Evolutionary conservation across 2,329 filamentous ascomycete genomes (phyloP).

Genomic region (Ceratocystis harringtonii): DNA sequence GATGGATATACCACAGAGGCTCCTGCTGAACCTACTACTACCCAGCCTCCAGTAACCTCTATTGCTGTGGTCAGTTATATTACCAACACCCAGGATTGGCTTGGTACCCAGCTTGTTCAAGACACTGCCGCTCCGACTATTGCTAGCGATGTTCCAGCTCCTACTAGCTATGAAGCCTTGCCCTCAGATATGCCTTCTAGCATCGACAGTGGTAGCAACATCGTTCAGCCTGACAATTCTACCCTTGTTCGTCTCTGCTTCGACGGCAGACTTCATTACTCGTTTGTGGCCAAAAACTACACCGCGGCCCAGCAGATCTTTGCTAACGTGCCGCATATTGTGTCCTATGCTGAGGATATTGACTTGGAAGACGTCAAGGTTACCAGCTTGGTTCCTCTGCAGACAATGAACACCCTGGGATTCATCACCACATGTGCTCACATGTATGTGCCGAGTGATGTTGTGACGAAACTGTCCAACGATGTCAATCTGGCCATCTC

Average conservation of each 20-base stretch:
- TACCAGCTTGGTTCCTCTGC: slow-evolving; percentile 57
- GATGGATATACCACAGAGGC: slow-evolving; percentile 2
- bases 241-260: slow-evolving; percentile 76
- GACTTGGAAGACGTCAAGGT: slow-evolving; percentile 43
- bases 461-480: slow-evolving; percentile 51
- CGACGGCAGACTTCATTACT: slow-evolving; percentile 63
- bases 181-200: slow-evolving; percentile 56
- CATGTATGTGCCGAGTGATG: slow-evolving; percentile 54
- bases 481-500: slow-evolving; percentile 59
- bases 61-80: slow-evolving; percentile 16
- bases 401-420: slow-evolving; percentile 51
- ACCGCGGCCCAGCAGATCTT: slow-evolving; percentile 77
- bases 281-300: slow-evolving; percentile 58
- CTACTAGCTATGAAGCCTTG: slow-evolving; percentile 33
- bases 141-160: slow-evolving; percentile 17
- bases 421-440: slow-evolving; percentile 65
- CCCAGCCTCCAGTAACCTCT: slow-evolving; percentile 19
- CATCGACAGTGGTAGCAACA: slow-evolving; percentile 51
- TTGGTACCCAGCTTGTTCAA: slow-evolving; percentile 17
- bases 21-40: slow-evolving; percentile 18
- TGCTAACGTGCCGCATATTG: slow-evolving; percentile 54
- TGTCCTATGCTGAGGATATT: slow-evolving; percentile 50
- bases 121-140: slow-evolving; percentile 17
- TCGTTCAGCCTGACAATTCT: slow-evolving; percentile 46
- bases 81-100: slow-evolving; percentile 15